These are phyloP conservation scores for Zalaria obscura DNA, from an alignment of 2,329 filamentous ascomycete species.

Conservation along the genomic window DNA sequence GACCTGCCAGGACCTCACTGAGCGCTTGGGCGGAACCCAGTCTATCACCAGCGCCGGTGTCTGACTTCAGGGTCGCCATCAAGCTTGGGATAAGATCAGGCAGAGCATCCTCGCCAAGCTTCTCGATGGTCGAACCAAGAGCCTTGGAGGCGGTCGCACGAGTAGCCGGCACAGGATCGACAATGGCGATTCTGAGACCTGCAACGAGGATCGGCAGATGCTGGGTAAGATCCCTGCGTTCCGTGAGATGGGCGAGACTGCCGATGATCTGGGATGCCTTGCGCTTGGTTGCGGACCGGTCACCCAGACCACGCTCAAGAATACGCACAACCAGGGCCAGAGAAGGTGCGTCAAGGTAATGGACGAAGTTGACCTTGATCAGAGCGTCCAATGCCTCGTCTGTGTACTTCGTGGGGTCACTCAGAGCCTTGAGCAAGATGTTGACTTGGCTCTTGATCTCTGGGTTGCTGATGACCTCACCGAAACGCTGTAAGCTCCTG, in stretches of 20 bases:
- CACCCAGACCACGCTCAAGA: constrained; percentile 77
- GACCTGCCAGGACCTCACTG: constrained; percentile 85
- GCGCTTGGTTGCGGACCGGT: constrained; percentile 86
- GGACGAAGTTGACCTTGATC: constrained; percentile 96
- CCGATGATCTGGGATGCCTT: constrained; percentile 97
- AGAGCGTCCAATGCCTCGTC: constrained; percentile 86
- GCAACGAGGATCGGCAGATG: constrained; percentile 88
- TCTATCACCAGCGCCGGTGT: constrained; percentile 89
- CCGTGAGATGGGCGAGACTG: constrained; percentile 89
- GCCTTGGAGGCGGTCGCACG: constrained; percentile 93
- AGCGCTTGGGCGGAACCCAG: constrained; percentile 93
- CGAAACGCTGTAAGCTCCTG: constrained; percentile 90
- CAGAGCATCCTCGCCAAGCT: constrained; percentile 89
- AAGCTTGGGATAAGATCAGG: constrained; percentile 94
- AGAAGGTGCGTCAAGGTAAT: constrained; percentile 95
- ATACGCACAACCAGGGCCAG: constrained; percentile 90
- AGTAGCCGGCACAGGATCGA: constrained; percentile 93
- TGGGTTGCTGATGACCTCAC: constrained; percentile 95
- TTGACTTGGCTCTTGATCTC: constrained; percentile 89
- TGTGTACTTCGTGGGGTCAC: constrained; percentile 93
- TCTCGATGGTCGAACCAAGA: constrained; percentile 91
- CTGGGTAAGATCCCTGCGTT: constrained; percentile 81
- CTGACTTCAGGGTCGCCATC: constrained; percentile 95
- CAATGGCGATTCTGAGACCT: constrained; percentile 74
- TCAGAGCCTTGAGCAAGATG: constrained; percentile 87